A percentile compares a stretch with the other conserved stretches of the same genome.
Conservation (phyloP, 2,329 filamentous ascomycete species). For the Penicillium janthinellum region DNA sequence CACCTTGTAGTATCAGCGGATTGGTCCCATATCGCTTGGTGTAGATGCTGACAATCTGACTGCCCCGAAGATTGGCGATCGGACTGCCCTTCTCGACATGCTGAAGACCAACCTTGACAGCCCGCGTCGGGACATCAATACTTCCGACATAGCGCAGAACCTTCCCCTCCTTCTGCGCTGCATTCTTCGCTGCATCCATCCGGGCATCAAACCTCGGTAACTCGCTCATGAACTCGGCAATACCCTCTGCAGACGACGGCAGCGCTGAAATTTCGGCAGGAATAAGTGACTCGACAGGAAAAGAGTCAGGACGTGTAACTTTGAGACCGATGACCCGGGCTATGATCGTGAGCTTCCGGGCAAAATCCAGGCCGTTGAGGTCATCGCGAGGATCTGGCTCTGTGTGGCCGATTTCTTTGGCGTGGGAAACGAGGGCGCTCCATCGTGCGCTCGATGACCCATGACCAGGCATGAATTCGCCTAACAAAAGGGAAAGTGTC, state of each 20-base stretch:
- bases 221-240: constrained; percentile 81
- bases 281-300: constrained; percentile 92
- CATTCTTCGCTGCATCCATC: constrained; percentile 86
- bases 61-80: constrained; percentile 92
- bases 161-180: constrained; percentile 84
- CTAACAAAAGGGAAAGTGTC: constrained; percentile 98
- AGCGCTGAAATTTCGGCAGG: constrained; percentile 80
- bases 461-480: constrained; percentile 84
- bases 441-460: constrained; percentile 68
- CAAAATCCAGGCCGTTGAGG: constrained; percentile 84
- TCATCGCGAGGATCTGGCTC: constrained; percentile 87
- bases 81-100: constrained; percentile 85
- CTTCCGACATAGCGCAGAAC: constrained; percentile 93
- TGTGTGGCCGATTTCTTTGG: constrained; percentile 89
- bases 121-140: constrained; percentile 77
- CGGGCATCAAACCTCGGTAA: constrained; percentile 81
- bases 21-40: constrained; percentile 91
- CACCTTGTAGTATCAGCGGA: constrained; percentile 91
- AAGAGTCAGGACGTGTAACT: constrained; percentile 80
- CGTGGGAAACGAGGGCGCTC: constrained; percentile 88
- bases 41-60: constrained; percentile 99
- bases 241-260: constrained; percentile 56
- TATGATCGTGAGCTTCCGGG: constrained; percentile 93
- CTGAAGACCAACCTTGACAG: constrained; percentile 89
- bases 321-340: constrained; percentile 81